Base-by-base conservation (phyloP, 257 asterid genomes). In the Gardenia jasminoides region DNA sequence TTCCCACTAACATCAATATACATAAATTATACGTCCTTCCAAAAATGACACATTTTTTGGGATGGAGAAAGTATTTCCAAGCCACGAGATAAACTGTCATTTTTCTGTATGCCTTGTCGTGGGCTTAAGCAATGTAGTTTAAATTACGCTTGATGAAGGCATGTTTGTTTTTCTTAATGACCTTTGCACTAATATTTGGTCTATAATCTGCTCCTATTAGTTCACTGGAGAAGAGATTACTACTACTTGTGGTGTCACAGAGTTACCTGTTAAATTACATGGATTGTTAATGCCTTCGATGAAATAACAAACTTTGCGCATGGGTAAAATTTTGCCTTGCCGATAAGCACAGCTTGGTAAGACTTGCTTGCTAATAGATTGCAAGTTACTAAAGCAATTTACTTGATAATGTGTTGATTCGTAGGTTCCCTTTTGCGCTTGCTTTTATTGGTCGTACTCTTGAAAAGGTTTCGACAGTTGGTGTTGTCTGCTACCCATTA, bases 291-390 rank as follows among this genome's bases (percentile, higher is more conserved):
- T 86, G 98, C 99, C 58, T 83, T 93, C 39, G 99, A 96, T 82
- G 99, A 98, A 84, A 96, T 98, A 7, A 93, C 97, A 82, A 96
- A 96, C 74, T 96, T 96, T 86, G 99, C 92, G 59, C 99, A 96
- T 43, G 98, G 98, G 99, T 89, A 76, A 88, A 74, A 44, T 41
- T 28, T 76, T 69, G 79, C 62, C 67, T 71, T 61, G 9, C 50
- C 28, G 74, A 33, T 50, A 79, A 79, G 73, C 61, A 26, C 19
- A 41, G 47, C 47, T 65, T 30, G 48, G 33, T 66, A 72, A 47
- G 24, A 66, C 41, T 64, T 62, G 78, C 6, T 30, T 1, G 58
- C n/a, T 73, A 28, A 61, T 22, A 64, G 72, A 64, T 61, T 39
- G 67, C 48, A 33, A 47, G 28, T 66, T 13, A 30, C n/a, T 76